A percentile compares a stretch with the other conserved stretches of the same genome.
These are phyloP conservation scores for Cicer yamashitae DNA, from an alignment of 306 rosid genomes.

Conservation along the genomic window DNA sequence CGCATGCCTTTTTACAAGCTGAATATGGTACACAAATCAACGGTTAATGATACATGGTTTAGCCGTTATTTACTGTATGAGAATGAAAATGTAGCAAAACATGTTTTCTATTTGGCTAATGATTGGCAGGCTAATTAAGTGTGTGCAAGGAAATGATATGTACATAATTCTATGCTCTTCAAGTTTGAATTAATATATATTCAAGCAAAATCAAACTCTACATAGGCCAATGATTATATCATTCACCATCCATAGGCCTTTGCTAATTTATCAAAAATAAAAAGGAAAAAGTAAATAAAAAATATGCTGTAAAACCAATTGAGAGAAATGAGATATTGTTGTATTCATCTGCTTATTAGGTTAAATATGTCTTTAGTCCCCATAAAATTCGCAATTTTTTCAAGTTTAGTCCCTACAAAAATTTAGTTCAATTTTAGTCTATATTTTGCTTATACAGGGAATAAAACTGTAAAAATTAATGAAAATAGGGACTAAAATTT, in stretches of 20 bases:
- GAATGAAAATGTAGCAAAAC: slow-evolving; percentile 15
- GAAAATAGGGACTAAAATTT: too few species aligned
- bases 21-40: slow-evolving; percentile 45
- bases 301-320: slow-evolving; percentile 7
- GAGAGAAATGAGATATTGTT: slow-evolving; percentile 9
- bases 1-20: slow-evolving; percentile 97
- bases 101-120: neutral
- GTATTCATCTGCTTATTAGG: neutral
- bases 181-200: slow-evolving; percentile 1
- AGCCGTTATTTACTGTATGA: slow-evolving; percentile 25
- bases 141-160: slow-evolving; percentile 2
- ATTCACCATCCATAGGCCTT: slow-evolving; percentile 18
- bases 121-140: neutral
- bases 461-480: too few species aligned
- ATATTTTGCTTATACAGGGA: too few species aligned
- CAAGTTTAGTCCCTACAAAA: too few species aligned
- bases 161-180: neutral
- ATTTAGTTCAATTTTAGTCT: too few species aligned
- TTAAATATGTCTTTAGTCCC: too few species aligned
- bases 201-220: slow-evolving; percentile 24
- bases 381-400: too few species aligned
- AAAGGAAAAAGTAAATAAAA: neutral
- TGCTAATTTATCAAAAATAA: neutral
- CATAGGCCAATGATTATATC: neutral
- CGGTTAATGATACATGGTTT: slow-evolving; percentile 20